A percentile compares a stretch with the other conserved stretches of the same genome.
These are phyloP conservation scores for Alternaria ventricosa DNA, from an alignment of 2,329 filamentous ascomycete genomes.

Conservation along the genomic window DNA sequence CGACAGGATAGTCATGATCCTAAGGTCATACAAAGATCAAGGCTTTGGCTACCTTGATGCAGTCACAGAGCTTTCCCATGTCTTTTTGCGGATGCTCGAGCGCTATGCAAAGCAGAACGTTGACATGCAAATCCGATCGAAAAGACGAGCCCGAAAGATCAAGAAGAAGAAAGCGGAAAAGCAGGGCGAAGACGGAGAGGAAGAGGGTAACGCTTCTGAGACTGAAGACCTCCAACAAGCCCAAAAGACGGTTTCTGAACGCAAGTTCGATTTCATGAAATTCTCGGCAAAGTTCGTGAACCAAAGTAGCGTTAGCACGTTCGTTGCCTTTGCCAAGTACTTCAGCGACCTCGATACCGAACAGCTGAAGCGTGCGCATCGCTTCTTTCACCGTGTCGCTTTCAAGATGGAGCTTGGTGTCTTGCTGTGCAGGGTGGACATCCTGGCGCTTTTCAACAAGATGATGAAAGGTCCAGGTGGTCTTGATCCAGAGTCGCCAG, in stretches of 20 bases:
- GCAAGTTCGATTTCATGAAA: slow-evolving; percentile 90
- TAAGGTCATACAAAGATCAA: slow-evolving; percentile 89
- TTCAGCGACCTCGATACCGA: slow-evolving; percentile 79
- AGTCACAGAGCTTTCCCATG: slow-evolving; percentile 86
- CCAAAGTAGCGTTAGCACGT: slow-evolving; percentile 87
- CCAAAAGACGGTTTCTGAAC: slow-evolving; percentile 75
- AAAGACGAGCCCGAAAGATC: slow-evolving; percentile 74
- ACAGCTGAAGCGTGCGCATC: slow-evolving; percentile 89
- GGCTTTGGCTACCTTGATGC: slow-evolving; percentile 93
- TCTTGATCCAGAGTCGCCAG: slow-evolving; percentile 69
- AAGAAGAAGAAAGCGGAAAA: slow-evolving; percentile 65
- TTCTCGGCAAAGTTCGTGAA: slow-evolving; percentile 83
- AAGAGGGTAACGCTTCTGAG: slow-evolving; percentile 63
- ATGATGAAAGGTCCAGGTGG: slow-evolving; percentile 90
- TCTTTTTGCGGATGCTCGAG: slow-evolving; percentile 91
- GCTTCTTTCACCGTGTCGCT: slow-evolving; percentile 90
- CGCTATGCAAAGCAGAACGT: slow-evolving; percentile 93
- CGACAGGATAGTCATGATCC: slow-evolving; percentile 80
- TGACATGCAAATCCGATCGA: slow-evolving; percentile 89
- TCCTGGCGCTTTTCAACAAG: slow-evolving; percentile 83
- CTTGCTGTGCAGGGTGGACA: slow-evolving; percentile 88
- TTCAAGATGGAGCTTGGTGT: slow-evolving; percentile 95
- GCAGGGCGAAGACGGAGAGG: slow-evolving; percentile 58
- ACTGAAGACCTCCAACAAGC: slow-evolving; percentile 74
- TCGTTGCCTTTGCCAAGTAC: slow-evolving; percentile 77